Conservation (phyloP, 805 yeast genomes). For the Pichia kluyveri region DNA sequence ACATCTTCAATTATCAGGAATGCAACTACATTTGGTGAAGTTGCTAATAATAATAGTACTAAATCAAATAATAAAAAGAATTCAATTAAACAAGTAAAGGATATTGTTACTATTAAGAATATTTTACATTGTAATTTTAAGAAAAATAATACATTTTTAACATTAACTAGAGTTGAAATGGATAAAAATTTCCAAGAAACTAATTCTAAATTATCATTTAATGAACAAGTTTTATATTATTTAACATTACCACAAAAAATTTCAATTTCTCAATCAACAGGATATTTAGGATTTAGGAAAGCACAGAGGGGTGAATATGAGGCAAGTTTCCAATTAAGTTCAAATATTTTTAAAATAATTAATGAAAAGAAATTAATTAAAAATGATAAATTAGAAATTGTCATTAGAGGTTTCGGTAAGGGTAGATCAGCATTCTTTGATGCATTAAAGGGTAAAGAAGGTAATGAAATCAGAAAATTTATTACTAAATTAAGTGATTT, state of each 20-base stretch:
- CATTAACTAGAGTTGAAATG: constrained; percentile 63
- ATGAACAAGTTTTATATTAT: constrained; percentile 68
- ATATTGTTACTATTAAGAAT: constrained; percentile 43
- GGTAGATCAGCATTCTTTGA: constrained; percentile 82
- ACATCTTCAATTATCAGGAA: not conserved
- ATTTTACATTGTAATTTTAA: constrained; percentile 69
- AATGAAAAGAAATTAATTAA: constrained; percentile 37
- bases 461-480: constrained; percentile 53
- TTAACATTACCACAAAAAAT: constrained; percentile 73
- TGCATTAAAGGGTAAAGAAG: constrained; percentile 87
- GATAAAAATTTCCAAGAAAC: constrained; percentile 50
- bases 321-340: constrained; percentile 79
- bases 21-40: constrained; percentile 21
- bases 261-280: constrained; percentile 62
- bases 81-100: constrained; percentile 9
- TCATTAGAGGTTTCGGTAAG: constrained; percentile 76
- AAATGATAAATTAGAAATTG: constrained; percentile 59
- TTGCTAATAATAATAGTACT: constrained; percentile 9
- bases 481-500: constrained; percentile 67
- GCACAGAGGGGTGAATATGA: constrained; percentile 89
- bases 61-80: constrained; percentile 6
- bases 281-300: constrained; percentile 82
- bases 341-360: constrained; percentile 63
- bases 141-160: constrained; percentile 74
- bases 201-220: constrained; percentile 46